Evolutionary conservation across 495 filamentous ascomycete genomes (phyloP), one percentile per base, ranked within the genome.

Genomic region (Hypoxylon lienhwacheense): DNA sequence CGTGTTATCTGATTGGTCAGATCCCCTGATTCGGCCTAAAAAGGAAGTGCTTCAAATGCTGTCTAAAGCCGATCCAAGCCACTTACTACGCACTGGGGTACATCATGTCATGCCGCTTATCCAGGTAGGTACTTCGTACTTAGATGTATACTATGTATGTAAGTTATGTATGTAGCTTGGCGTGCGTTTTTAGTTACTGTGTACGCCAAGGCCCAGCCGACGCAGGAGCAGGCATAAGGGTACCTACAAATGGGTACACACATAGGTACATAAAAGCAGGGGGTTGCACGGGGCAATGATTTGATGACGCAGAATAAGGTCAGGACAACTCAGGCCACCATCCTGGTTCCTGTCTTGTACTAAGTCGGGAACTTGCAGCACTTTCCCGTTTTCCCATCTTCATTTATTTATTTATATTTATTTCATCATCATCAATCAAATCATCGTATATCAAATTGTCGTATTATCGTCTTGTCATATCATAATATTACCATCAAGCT

Each of bases 251-350:
- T 42, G 43, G 37, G 48, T 26, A 28, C 37, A 5, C 16, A 22
- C 24, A n/a, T 31, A 26, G 15, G 49, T 20, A n/a, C n/a, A n/a
- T n/a, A n/a, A n/a, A n/a, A n/a, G n/a, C n/a, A 5, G 25, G 17
- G 17, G 31, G 39, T 48, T 21, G 21, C 31, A 49, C 44, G 43
- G 54, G 36, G 29, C 34, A 16, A 32, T 36, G 7, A 51, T 54
- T 56, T 65, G 62, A 65, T 65, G 63, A 65, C 63, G 63, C 63
- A 65, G 53, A 35, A 48, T 47, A 59, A 51, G 60, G 54, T 53
- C 58, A 59, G 48, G 41, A 47, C 54, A 63, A 53, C 53, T 56
- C 59, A 62, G 48, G 47, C 42, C 26, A 53, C 28, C 28, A 31
- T 28, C 5, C 25, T 5, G 5, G 25, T 10, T 28, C 25, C 5